These are phyloP conservation scores for Lathyrus oleraceus DNA, from an alignment of 306 rosid genomes.

Conservation along the genomic window DNA sequence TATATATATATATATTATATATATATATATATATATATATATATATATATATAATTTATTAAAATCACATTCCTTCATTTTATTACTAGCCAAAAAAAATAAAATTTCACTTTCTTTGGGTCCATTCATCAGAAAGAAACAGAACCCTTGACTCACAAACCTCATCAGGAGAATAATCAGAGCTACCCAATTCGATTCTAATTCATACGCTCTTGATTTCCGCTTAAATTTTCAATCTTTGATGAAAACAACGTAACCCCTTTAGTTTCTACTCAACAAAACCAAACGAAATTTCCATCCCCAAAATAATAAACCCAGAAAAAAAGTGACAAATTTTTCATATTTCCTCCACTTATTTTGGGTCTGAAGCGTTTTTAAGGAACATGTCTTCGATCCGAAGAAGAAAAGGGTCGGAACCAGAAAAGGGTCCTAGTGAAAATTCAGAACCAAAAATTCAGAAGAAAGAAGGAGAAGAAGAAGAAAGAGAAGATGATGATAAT, in stretches of 20 bases:
- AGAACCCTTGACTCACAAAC: not conserved
- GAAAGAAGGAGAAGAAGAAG: conserved; percentile 15
- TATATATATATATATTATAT: too few relatives aligned
- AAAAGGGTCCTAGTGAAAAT: conserved; percentile 33
- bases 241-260: conserved; percentile 30
- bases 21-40: too few relatives aligned
- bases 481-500: conserved; percentile 18
- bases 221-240: conserved; percentile 1
- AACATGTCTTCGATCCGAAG: conserved; percentile 63
- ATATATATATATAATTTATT: too few relatives aligned
- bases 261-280: not conserved
- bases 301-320: not conserved
- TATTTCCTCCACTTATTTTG: not conserved
- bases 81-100: too few relatives aligned
- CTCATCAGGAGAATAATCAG: not conserved
- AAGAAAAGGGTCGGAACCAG: conserved; percentile 54
- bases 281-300: not conserved
- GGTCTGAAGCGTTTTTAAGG: conserved; percentile 7
- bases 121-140: not conserved
- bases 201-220: not conserved
- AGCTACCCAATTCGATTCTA: conserved; percentile 17
- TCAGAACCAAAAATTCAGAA: conserved; percentile 31
- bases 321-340: not conserved
- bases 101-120: not conserved
- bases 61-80: not conserved